Conservation (phyloP, 2,329 filamentous ascomycete species). For the Hypocreales sp. region DNA sequence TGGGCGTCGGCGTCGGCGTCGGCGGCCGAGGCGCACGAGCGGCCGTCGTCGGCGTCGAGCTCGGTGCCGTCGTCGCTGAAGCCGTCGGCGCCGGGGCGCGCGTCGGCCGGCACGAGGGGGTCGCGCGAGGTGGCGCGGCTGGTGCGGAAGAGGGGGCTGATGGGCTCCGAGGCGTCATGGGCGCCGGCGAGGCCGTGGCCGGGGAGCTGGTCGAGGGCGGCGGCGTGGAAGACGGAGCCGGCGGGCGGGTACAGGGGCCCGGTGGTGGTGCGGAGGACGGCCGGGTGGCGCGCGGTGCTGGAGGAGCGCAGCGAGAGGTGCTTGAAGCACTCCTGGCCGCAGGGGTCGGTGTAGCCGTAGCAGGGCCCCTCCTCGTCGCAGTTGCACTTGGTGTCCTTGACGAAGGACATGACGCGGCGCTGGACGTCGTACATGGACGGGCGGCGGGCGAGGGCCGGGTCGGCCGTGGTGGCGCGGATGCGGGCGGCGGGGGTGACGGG, state of each 20-base stretch:
- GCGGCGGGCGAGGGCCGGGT: conserved; percentile 23
- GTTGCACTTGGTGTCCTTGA: conserved; percentile 47
- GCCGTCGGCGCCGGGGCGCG: conserved; percentile 6
- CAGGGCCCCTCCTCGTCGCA: conserved; percentile 47
- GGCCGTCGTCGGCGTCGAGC: conserved; percentile 4
- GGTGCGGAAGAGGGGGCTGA: conserved; percentile 18
- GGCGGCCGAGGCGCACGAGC: conserved; percentile 12
- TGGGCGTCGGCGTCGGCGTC: conserved; percentile 31
- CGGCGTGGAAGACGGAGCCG: conserved; percentile 12
- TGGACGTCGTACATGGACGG: conserved; percentile 40
- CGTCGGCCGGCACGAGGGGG: conserved; percentile 12
- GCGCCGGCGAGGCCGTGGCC: conserved; percentile 11
- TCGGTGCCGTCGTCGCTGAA: conserved; percentile 5
- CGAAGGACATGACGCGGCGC: conserved; percentile 45
- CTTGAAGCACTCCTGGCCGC: conserved; percentile 50
- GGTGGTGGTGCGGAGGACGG: conserved; percentile 26
- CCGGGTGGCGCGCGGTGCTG: conserved; percentile 16
- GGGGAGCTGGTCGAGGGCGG: too few relatives aligned
- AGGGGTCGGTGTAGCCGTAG: conserved; percentile 49
- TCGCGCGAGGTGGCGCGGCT: conserved; percentile 24
- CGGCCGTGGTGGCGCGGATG: conserved; percentile 11
- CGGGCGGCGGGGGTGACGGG: conserved; percentile 10
- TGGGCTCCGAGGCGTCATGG: conserved; percentile 10
- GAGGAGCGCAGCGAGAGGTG: conserved; percentile 28
- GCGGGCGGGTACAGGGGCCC: conserved; percentile 14